These are phyloP conservation scores for Phylloporus arenicola DNA, from an alignment of 768 basidiomycete genomes.

Conservation along the genomic window DNA sequence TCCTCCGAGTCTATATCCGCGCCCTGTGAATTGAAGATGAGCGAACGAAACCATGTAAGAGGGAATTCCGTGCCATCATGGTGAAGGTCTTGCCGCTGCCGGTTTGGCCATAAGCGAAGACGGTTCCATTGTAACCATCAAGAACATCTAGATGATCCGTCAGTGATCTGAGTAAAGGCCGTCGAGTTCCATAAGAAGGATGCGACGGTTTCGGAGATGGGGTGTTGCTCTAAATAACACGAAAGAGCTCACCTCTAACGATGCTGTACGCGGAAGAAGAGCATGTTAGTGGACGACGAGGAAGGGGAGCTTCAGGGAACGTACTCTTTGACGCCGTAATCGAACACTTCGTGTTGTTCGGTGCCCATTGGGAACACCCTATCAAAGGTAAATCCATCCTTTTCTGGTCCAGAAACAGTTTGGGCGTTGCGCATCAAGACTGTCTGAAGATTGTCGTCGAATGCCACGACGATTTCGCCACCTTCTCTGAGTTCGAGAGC, in stretches of 20 bases:
- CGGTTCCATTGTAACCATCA: constrained; percentile 97
- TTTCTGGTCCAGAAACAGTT: constrained; percentile 78
- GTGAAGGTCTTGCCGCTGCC: constrained; percentile 97
- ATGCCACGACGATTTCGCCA: constrained; percentile 83
- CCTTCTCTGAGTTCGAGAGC: constrained; percentile 84
- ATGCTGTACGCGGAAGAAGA: constrained; percentile 46
- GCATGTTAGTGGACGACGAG: constrained; percentile 16
- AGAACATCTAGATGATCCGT: constrained; percentile 70
- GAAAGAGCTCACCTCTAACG: constrained; percentile 64
- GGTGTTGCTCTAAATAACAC: neutral
- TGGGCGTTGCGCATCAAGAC: constrained; percentile 72
- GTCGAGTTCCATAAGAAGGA: neutral
- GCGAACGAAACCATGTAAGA: constrained; percentile 3
- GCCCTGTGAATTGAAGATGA: constrained; percentile 49
- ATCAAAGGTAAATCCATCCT: constrained; percentile 97
- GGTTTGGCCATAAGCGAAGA: constrained; percentile 97
- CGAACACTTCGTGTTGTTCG: constrained; percentile 90
- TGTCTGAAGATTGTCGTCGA: constrained; percentile 81
- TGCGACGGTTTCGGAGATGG: constrained; percentile 2
- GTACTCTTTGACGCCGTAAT: constrained; percentile 97
- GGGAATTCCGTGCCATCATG: constrained; percentile 75
- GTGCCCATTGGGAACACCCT: constrained; percentile 92
- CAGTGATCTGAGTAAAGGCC: constrained; percentile 10
- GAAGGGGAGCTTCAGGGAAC: constrained; percentile 27
- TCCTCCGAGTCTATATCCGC: constrained; percentile 95